A percentile compares a stretch with the other conserved stretches of the same genome.
These are phyloP conservation scores for Wakefieldia striispora DNA, from an alignment of 768 basidiomycete species.

Conservation along the genomic window DNA sequence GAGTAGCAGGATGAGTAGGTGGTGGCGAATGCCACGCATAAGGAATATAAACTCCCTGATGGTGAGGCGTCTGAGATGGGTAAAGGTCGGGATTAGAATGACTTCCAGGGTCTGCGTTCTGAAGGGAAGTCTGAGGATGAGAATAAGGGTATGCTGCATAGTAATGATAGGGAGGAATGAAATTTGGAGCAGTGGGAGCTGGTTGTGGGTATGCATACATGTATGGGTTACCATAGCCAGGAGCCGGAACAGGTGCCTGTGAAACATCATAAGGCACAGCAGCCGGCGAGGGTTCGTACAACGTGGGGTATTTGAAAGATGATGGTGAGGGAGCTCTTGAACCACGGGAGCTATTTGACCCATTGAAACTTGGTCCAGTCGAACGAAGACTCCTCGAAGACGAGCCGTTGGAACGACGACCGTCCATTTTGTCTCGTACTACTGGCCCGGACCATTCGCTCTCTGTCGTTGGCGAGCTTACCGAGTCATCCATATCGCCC, in stretches of 20 bases:
- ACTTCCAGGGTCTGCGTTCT: constrained; percentile 36
- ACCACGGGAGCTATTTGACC: constrained; percentile 62
- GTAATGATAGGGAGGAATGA: constrained; percentile 40
- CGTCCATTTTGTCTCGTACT: constrained; percentile 55
- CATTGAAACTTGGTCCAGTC: constrained; percentile 47
- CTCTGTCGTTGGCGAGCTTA: constrained; percentile 73
- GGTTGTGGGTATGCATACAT: constrained; percentile 43
- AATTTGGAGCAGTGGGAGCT: constrained; percentile 35
- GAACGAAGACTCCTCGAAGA: constrained; percentile 62
- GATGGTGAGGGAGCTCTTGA: constrained; percentile 72
- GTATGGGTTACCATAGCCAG: constrained; percentile 34
- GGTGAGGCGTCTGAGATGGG: constrained; percentile 31
- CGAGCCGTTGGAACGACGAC: constrained; percentile 52
- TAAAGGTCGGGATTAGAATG: constrained; percentile 34
- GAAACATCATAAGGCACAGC: constrained; percentile 30
- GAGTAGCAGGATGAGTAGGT: constrained; percentile 41
- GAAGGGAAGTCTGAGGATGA: constrained; percentile 42
- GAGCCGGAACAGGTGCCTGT: constrained; percentile 29
- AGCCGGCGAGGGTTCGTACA: constrained; percentile 59
- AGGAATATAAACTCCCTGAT: constrained; percentile 29
- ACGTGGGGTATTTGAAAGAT: constrained; percentile 68
- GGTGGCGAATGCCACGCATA: constrained; percentile 36
- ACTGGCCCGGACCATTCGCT: constrained; percentile 74
- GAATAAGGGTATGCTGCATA: constrained; percentile 52
- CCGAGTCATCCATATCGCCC: constrained; percentile 66